A percentile compares a stretch with the other conserved stretches of the same genome.
These are phyloP conservation scores for Leptomonas pyrrhocoris DNA, from an alignment of 208 protist genomes.

Conservation along the genomic window DNA sequence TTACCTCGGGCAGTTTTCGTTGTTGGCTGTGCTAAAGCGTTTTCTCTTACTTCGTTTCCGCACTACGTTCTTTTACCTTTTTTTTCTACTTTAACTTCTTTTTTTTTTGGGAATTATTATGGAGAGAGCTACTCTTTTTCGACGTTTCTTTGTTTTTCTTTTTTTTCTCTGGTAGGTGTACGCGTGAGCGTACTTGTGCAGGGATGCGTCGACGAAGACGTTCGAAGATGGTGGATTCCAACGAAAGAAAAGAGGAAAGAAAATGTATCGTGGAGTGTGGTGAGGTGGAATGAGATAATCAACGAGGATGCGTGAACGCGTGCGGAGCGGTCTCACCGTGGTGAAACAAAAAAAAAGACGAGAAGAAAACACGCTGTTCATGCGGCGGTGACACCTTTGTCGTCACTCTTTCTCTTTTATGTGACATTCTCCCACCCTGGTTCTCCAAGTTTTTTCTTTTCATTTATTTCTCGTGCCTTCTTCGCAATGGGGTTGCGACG, in stretches of 20 bases:
- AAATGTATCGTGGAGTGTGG: background rate
- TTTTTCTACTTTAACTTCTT: background rate
- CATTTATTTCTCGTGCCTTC: background rate
- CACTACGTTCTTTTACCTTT: slow-evolving; percentile 9
- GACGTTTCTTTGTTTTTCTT: slow-evolving; percentile 31
- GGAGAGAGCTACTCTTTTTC: slow-evolving; percentile 22
- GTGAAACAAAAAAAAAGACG: no score
- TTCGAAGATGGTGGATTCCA: background rate
- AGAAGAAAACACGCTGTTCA: no score
- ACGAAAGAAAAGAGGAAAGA: no score
- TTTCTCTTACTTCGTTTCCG: slow-evolving; percentile 1
- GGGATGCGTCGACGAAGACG: background rate
- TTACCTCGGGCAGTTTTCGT: background rate
- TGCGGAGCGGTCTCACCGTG: background rate
- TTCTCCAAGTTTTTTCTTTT: no score
- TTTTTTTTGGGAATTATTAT: slow-evolving; percentile 26
- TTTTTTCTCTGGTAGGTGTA: background rate
- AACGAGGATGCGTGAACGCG: no score
- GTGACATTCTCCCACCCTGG: no score
- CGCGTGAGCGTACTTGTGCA: slow-evolving; percentile 8
- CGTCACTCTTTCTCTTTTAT: no score
- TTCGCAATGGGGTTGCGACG: background rate
- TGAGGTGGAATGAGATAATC: background rate
- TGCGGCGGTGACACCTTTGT: no score
- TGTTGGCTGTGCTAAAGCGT: background rate